Evolutionary conservation across 768 basidiomycete species (phyloP).

Genomic region (Dacryopinax spathularia): DNA sequence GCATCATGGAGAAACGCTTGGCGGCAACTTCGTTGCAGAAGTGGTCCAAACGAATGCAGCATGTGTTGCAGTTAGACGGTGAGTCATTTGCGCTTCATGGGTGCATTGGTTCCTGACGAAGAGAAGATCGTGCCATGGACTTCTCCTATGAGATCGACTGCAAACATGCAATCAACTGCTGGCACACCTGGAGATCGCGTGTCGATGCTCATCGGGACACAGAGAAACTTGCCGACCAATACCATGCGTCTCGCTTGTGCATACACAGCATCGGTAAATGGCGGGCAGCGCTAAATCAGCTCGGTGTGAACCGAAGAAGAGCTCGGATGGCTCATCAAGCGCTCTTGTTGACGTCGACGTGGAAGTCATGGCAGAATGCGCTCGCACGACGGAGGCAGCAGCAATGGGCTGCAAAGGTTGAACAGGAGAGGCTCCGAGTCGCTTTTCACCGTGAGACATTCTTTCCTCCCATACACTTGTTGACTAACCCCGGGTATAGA

Average conservation of each 20-base stretch:
- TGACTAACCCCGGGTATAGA: neutral
- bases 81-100: neutral
- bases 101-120: neutral
- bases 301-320: conserved; percentile 1
- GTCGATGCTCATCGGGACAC: neutral
- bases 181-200: neutral
- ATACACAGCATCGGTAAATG: conserved; percentile 37
- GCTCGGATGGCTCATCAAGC: neutral
- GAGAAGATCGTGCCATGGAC: neutral
- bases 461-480: neutral
- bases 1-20: neutral
- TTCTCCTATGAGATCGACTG: neutral
- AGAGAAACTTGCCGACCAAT: conserved; percentile 24
- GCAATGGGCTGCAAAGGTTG: neutral
- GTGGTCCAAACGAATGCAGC: neutral
- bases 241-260: conserved; percentile 34
- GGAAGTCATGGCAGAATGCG: conserved; percentile 2
- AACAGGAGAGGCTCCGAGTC: neutral
- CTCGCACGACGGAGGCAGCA: conserved; percentile 1
- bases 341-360: neutral
- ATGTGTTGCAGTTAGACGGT: neutral
- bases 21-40: neutral
- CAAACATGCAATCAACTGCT: neutral
- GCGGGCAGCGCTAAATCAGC: conserved; percentile 31
- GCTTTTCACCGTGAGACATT: neutral